Conservation (phyloP, 2,329 filamentous ascomycete species). For the Cryphonectria japonica region DNA sequence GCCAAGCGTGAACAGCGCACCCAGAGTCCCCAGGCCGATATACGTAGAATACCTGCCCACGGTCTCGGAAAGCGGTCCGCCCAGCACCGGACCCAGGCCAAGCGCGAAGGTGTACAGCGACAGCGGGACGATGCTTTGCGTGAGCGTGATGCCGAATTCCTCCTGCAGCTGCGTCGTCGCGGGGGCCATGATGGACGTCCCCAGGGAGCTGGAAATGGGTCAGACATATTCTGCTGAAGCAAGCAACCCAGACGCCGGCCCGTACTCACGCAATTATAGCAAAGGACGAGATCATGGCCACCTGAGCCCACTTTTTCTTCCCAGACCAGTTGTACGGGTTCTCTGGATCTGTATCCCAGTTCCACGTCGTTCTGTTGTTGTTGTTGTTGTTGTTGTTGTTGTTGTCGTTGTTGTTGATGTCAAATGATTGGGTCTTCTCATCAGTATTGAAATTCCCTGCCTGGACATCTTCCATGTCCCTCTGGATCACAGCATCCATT, state of each 20-base stretch:
- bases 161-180: constrained; percentile 49
- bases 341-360: constrained; percentile 45
- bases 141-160: constrained; percentile 58
- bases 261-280: constrained; percentile 46
- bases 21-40: constrained; percentile 48
- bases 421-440: not conserved
- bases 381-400: not conserved
- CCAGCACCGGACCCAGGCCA: constrained; percentile 61
- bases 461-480: not conserved
- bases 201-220: constrained; percentile 50
- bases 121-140: constrained; percentile 61
- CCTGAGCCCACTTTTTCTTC: constrained; percentile 45
- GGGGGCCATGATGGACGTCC: constrained; percentile 58
- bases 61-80: constrained; percentile 62
- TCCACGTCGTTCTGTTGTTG: constrained; percentile 18
- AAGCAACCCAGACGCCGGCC: not conserved
- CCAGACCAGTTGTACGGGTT: constrained; percentile 58
- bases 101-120: constrained; percentile 65
- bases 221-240: not conserved
- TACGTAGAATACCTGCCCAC: constrained; percentile 60
- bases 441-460: not conserved
- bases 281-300: constrained; percentile 43
- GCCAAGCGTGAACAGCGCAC: constrained; percentile 60
- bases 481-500: not conserved
- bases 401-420: not conserved